phyloP scores from a whole-genome alignment of 2,329 filamentous ascomycete genomes.

The Mycosphaerelloides madeirae region DNA sequence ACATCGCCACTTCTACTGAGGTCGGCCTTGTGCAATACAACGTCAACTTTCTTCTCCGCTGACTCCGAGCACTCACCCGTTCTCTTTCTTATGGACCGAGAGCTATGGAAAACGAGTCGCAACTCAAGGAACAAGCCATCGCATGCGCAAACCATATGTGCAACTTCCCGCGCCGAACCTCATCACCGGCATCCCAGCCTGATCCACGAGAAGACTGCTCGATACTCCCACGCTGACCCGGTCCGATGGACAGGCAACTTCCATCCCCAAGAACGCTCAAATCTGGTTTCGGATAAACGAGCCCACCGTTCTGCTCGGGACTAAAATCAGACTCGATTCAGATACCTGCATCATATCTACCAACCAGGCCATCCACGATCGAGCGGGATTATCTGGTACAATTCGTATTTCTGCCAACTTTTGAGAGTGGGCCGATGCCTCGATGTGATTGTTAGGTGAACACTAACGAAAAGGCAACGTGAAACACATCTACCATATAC shows the following conservation, averaged over 20 bases:
- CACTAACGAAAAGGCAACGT: not conserved
- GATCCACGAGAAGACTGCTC: not conserved
- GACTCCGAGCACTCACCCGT: not conserved
- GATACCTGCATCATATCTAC: not conserved
- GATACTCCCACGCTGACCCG: not conserved
- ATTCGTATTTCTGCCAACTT: constrained; percentile 8
- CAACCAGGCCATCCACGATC: constrained; percentile 5
- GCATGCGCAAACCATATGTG: too few species aligned
- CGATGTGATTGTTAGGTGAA: not conserved
- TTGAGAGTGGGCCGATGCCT: constrained; percentile 7
- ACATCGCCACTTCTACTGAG: not conserved
- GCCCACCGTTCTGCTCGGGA: too few species aligned
- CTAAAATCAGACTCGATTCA: constrained; percentile 4
- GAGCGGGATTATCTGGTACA: too few species aligned
- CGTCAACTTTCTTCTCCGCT: not conserved
- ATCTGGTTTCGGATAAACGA: too few species aligned
- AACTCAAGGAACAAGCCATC: too few species aligned
- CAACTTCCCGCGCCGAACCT: not conserved
- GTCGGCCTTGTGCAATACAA: not conserved
- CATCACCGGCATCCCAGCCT: not conserved
- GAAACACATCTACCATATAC: not conserved
- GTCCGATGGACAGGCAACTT: constrained; percentile 2
- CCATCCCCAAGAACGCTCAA: not conserved
- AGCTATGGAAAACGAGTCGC: not conserved
- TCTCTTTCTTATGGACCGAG: not conserved